A percentile compares a stretch with the other conserved stretches of the same genome.
Conservation (phyloP, 768 basidiomycete species). For the Russula sp. region DNA sequence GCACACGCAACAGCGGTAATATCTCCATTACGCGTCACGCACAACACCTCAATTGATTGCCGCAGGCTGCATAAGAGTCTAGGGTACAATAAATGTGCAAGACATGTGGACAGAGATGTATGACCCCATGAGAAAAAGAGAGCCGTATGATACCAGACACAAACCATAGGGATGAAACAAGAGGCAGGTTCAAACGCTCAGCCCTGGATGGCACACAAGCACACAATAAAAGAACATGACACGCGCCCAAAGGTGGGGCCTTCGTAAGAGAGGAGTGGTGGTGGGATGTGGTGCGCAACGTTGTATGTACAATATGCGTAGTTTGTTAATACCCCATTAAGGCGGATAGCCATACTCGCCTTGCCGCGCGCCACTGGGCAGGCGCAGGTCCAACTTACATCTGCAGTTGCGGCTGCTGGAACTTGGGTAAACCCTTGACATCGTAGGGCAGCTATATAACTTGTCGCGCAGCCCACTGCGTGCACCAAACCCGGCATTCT, state of each 20-base stretch:
- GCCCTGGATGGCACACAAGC: too few species aligned
- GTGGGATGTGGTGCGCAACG: constrained; percentile 49
- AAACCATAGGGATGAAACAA: not conserved
- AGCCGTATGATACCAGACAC: constrained; percentile 19
- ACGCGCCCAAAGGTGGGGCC: too few species aligned
- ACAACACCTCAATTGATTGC: too few species aligned
- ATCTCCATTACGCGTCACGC: too few species aligned
- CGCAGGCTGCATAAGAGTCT: constrained; percentile 13
- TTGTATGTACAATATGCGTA: constrained; percentile 48
- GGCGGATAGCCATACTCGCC: constrained; percentile 61
- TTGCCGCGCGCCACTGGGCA: constrained; percentile 53
- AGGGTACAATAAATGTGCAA: constrained; percentile 26
- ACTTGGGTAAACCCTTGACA: constrained; percentile 58
- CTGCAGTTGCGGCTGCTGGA: constrained; percentile 53
- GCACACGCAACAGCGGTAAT: too few species aligned
- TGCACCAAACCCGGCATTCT: constrained; percentile 60
- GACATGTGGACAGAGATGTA: constrained; percentile 23
- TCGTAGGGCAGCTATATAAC: constrained; percentile 32
- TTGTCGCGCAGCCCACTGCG: constrained; percentile 62
- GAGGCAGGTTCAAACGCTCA: too few species aligned
- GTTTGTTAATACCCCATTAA: constrained; percentile 54
- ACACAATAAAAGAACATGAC: too few species aligned
- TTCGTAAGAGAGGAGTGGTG: constrained; percentile 46
- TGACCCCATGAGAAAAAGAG: constrained; percentile 8
- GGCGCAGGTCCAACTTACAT: constrained; percentile 45